phyloP scores from a whole-genome alignment of 2,329 filamentous ascomycete genomes.

The Hymenoscyphus scutula region DNA sequence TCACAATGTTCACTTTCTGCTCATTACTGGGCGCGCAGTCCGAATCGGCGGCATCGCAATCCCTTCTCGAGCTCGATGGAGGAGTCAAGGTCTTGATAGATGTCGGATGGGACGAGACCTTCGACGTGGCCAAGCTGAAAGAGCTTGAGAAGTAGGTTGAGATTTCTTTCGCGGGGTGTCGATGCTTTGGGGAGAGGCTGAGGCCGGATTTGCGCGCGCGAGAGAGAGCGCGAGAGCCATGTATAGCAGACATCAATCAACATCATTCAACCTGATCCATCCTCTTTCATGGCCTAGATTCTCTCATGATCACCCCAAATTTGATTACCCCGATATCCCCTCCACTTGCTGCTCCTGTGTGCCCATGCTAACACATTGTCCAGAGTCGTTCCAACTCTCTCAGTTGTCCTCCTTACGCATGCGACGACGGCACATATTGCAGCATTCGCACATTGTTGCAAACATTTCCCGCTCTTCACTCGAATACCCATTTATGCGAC shows the following conservation, averaged over 20 bases:
- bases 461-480: constrained; percentile 87
- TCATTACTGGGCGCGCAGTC: constrained; percentile 89
- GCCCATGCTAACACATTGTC: constrained; percentile 18
- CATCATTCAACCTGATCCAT: constrained; percentile 16
- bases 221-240: constrained; percentile 15
- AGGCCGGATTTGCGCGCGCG: constrained; percentile 10
- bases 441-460: constrained; percentile 95
- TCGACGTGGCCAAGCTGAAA: constrained; percentile 76
- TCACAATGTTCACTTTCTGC: constrained; percentile 89
- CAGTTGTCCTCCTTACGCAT: constrained; percentile 90
- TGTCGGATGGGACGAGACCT: constrained; percentile 92
- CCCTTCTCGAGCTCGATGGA: constrained; percentile 93
- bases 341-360: not conserved
- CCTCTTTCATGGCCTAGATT: constrained; percentile 10
- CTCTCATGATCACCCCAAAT: constrained; percentile 11
- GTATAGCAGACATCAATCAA: constrained; percentile 34
- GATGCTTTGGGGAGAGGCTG: constrained; percentile 9
- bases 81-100: constrained; percentile 94
- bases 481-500: constrained; percentile 95
- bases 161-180: constrained; percentile 16
- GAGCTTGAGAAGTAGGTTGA: constrained; percentile 79
- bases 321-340: not conserved
- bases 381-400: constrained; percentile 87
- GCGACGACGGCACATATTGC: constrained; percentile 88
- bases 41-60: constrained; percentile 83